Evolutionary conservation across 2,329 filamentous ascomycete species (phyloP).

Genomic region (Aureobasidium sp.): DNA sequence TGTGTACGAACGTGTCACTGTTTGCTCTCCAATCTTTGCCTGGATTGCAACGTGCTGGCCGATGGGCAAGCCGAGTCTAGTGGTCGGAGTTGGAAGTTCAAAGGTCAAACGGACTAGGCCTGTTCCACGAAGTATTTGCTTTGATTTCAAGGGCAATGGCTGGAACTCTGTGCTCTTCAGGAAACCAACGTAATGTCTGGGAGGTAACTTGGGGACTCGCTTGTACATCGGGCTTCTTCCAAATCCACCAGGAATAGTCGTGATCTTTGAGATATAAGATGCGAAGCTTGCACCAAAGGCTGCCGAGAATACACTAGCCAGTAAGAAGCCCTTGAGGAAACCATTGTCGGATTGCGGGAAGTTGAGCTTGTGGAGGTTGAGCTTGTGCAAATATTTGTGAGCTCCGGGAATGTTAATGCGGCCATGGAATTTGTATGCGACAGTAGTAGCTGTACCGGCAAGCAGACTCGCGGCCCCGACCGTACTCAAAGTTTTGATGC

Average conservation of each 20-base stretch:
- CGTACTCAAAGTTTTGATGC: background rate
- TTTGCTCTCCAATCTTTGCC: constrained; percentile 21
- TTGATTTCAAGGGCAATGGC: constrained; percentile 36
- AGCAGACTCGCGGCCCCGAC: background rate
- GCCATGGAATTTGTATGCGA: background rate
- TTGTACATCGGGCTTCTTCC: constrained; percentile 4
- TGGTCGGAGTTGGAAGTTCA: constrained; percentile 20
- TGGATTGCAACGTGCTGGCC: constrained; percentile 31
- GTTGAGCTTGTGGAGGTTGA: background rate
- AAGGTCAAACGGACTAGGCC: constrained; percentile 25
- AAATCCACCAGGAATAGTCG: constrained; percentile 15
- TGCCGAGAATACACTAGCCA: constrained; percentile 25
- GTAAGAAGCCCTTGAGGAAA: constrained; percentile 35
- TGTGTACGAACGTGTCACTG: constrained; percentile 22
- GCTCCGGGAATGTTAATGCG: background rate
- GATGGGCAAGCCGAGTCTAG: constrained; percentile 24
- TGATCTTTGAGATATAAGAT: constrained; percentile 18
- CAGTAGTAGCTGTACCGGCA: background rate
- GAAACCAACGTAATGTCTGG: constrained; percentile 33
- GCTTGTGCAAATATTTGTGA: background rate
- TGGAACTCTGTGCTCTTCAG: constrained; percentile 46
- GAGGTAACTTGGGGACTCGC: constrained; percentile 17
- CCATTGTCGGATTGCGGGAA: constrained; percentile 17
- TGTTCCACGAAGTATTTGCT: constrained; percentile 20
- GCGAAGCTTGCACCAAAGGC: constrained; percentile 17